Percentiles rank a stretch among this genome's conserved stretches.
These are phyloP conservation scores for Citrus reticulata DNA, from an alignment of 345 rosid species.

Conservation along the genomic window DNA sequence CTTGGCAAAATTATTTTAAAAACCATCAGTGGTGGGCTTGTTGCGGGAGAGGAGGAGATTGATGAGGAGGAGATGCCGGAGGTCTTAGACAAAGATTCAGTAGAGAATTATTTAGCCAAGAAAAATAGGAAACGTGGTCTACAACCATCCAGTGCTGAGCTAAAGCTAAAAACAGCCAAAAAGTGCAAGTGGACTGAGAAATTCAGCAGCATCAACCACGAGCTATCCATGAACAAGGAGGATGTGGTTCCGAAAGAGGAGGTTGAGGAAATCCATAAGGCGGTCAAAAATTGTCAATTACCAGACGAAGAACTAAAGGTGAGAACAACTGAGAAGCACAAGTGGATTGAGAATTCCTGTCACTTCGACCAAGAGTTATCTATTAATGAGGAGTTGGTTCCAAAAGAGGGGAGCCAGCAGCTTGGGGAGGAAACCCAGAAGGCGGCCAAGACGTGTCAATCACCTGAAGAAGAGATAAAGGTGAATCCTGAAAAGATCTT, in stretches of 20 bases:
- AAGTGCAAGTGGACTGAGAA: conserved; percentile 16
- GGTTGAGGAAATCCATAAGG: background rate
- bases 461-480: conserved; percentile 6
- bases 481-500: background rate
- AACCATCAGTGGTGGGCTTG: conserved; percentile 45
- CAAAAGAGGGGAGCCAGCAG: conserved; percentile 1
- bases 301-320: conserved; percentile 5
- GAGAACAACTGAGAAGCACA: conserved; percentile 21
- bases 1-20: conserved; percentile 75
- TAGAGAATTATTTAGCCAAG: conserved; percentile 14
- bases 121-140: conserved; percentile 12
- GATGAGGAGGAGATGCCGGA: conserved; percentile 11
- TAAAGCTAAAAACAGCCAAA: conserved; percentile 19
- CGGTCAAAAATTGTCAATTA: too few species aligned
- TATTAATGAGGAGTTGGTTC: background rate
- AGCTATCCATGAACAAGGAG: background rate
- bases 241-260: conserved; percentile 1
- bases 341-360: conserved; percentile 6
- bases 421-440: conserved; percentile 8
- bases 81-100: conserved; percentile 6
- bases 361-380: background rate
- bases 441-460: background rate
- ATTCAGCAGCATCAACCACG: background rate
- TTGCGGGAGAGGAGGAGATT: conserved; percentile 18
- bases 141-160: conserved; percentile 10